Conservation (phyloP, 2,329 filamentous ascomycete genomes). For the Phialophora expanda region DNA sequence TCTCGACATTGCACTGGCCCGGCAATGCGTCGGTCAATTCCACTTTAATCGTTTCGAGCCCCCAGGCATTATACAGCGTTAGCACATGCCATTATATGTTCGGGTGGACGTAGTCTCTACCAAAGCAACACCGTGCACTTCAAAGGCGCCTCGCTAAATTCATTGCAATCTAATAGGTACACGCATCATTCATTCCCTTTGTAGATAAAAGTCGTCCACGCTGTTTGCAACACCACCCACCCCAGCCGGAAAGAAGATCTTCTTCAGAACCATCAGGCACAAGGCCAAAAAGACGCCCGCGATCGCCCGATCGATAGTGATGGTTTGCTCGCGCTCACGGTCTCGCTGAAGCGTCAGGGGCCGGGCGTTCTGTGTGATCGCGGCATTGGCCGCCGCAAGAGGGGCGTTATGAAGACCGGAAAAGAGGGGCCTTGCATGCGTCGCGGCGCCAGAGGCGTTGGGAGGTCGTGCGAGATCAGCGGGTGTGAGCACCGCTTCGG, state of each 20-base stretch:
- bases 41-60: neutral
- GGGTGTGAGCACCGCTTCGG: slow-evolving; percentile 30
- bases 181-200: slow-evolving; percentile 28
- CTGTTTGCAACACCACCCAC: slow-evolving; percentile 17
- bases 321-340: slow-evolving; percentile 21
- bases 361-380: slow-evolving; percentile 18
- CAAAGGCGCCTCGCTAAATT: neutral
- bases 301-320: slow-evolving; percentile 84
- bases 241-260: slow-evolving; percentile 45
- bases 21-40: neutral
- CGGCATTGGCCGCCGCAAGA: slow-evolving; percentile 29
- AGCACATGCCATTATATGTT: neutral
- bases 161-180: neutral
- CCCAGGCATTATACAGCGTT: neutral
- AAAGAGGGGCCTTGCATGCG: slow-evolving; percentile 50
- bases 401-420: slow-evolving; percentile 27
- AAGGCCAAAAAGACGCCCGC: slow-evolving; percentile 72
- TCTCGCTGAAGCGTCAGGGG: slow-evolving; percentile 14
- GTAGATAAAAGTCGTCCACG: slow-evolving; percentile 36
- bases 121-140: neutral
- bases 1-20: neutral
- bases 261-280: slow-evolving; percentile 68
- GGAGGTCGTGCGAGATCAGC: slow-evolving; percentile 28
- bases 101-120: neutral
- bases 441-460: slow-evolving; percentile 40